Percentiles rank a stretch among this genome's conserved stretches.
phyloP scores from a whole-genome alignment of 2,329 filamentous ascomycete genomes.

The Chrysoporthe austroafricana region DNA sequence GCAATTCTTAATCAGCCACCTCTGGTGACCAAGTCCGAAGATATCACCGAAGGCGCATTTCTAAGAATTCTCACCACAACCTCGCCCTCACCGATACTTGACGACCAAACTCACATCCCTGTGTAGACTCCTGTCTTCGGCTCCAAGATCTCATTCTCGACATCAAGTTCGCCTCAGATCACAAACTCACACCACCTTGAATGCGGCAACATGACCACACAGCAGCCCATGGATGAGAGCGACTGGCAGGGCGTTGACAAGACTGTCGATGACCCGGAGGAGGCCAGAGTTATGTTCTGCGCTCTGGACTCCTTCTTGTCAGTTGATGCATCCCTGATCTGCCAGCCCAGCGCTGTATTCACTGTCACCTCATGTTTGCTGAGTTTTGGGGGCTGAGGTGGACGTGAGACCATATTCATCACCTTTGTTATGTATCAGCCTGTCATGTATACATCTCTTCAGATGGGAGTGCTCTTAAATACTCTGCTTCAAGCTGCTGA shows the following conservation, averaged over 20 bases:
- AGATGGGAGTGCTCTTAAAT: background rate
- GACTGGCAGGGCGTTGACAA: conserved; percentile 67
- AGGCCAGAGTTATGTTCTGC: conserved; percentile 77
- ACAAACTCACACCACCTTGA: background rate
- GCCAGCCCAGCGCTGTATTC: background rate
- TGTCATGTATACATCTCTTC: background rate
- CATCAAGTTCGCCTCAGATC: background rate
- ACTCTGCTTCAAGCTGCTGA: conserved; percentile 17
- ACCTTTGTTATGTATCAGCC: background rate
- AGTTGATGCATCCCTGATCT: conserved; percentile 41
- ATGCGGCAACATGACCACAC: conserved; percentile 3
- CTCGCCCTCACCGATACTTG: background rate
- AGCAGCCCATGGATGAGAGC: conserved; percentile 38
- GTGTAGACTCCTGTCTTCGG: background rate
- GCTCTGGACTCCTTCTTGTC: conserved; percentile 90
- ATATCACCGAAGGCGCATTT: background rate
- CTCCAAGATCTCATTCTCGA: background rate
- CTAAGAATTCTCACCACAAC: background rate
- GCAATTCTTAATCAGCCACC: background rate
- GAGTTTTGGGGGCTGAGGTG: background rate
- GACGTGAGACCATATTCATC: background rate
- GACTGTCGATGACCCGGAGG: conserved; percentile 74
- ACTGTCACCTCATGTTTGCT: background rate
- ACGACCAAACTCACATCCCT: background rate
- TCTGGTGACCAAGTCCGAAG: conserved; percentile 8